phyloP scores from a whole-genome alignment of 1,284 basidiomycete genomes.

The Exobasidium rhododendri region DNA sequence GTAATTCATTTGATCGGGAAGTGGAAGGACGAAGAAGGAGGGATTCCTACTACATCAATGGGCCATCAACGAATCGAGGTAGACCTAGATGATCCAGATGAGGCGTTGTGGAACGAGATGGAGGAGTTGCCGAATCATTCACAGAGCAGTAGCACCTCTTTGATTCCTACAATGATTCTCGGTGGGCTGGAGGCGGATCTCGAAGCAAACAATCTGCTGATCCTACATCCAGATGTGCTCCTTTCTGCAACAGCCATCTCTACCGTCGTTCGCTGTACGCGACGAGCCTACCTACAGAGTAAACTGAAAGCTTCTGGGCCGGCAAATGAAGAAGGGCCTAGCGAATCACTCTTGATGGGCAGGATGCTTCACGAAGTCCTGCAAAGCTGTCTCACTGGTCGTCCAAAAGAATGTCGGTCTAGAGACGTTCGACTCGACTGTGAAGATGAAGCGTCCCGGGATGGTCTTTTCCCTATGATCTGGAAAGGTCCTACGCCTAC shows the following conservation, averaged over 20 bases:
- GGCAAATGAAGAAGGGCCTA: constrained; percentile 12
- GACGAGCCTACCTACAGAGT: constrained; percentile 44
- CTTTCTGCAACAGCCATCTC: constrained; percentile 46
- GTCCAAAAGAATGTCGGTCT: constrained; percentile 13
- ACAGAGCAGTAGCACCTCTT: not conserved
- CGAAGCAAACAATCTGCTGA: constrained; percentile 36
- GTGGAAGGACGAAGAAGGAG: not conserved
- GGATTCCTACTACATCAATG: not conserved
- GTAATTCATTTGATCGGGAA: constrained; percentile 9
- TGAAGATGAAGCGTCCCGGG: not conserved
- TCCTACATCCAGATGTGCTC: constrained; percentile 49
- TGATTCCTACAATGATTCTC: not conserved
- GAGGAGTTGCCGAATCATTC: not conserved
- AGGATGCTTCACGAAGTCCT: constrained; percentile 49
- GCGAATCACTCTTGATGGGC: constrained; percentile 44
- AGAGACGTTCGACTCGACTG: not conserved
- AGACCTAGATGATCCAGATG: constrained; percentile 6
- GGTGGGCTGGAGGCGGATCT: not conserved
- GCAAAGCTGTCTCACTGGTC: constrained; percentile 43
- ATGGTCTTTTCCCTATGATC: constrained; percentile 10
- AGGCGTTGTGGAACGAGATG: not conserved
- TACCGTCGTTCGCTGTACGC: constrained; percentile 42
- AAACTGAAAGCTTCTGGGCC: constrained; percentile 28
- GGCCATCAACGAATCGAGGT: not conserved
- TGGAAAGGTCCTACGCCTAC: constrained; percentile 14